Evolutionary conservation across 2,329 filamentous ascomycete genomes (phyloP), one percentile per base, ranked within the genome.

Genomic region (Penicillium sumatraense): DNA sequence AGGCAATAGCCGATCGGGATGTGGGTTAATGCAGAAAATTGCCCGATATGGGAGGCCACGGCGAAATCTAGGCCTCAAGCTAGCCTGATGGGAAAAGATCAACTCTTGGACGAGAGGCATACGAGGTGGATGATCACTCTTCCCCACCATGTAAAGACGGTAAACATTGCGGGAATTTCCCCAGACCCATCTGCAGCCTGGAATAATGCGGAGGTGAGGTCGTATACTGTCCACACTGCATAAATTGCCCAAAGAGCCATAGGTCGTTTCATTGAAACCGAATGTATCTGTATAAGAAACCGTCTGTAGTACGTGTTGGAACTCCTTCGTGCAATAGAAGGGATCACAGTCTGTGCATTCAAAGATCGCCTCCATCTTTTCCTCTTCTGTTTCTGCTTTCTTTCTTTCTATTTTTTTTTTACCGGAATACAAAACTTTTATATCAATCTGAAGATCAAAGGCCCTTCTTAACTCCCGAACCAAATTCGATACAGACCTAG

Each of bases 111-210:
- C 2, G 1, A 3, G 24, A 21, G 14, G 11, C 26, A 4, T 9
- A 23, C 13, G 6, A 31, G 42, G 26, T 44, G 42, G 42, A 20
- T 16, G 16, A 46, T 5, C 16, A 46, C 18, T 46, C 42, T 21
- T 46, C 42, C 24, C 42, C 26, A 21, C 42, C 26, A n/a, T 20
- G 24, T 5, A 44, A 27, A 14, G 38, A 13, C 40, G 27, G 42
- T 46, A 27, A 27, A 33, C 4, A 46, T 27, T 53, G 50, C 50
- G 50, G 42, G 50, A 53, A 53, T 41, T 35, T 53, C 50, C 50
- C 50, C 50, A 53, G 50, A 53, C 44, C 47, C 35, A 7, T 40
- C 40, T 45, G 14, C 42, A 13, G 14, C 27, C 36, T 45, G 21
- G 21, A 10, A 27, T 27, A 24, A 41, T 51, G 49, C 49, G 49